A percentile compares a stretch with the other conserved stretches of the same genome.
Evolutionary conservation across 176 grass and related monocot species (phyloP).

Genomic region (Echinochloa phyllopogon): DNA sequence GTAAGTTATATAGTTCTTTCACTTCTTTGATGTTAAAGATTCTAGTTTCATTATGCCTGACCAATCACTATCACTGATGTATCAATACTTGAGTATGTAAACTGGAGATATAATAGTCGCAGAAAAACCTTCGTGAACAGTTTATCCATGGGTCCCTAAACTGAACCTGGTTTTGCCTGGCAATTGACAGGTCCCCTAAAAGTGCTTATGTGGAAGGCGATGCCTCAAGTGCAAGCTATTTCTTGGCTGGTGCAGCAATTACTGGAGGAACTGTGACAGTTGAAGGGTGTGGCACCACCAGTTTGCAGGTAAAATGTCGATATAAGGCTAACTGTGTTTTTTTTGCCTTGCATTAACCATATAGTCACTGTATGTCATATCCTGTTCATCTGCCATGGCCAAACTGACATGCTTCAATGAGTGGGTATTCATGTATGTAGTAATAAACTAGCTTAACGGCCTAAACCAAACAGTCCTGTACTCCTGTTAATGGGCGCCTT

Average conservation of each 20-base stretch:
- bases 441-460: background rate
- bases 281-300: conserved; percentile 89
- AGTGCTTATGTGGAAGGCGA: conserved; percentile 98
- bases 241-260: conserved; percentile 96
- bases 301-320: conserved; percentile 74
- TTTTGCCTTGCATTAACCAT: background rate
- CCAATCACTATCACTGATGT: background rate
- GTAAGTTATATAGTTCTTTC: conserved; percentile 44
- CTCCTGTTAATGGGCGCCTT: background rate
- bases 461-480: background rate
- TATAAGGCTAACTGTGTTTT: background rate
- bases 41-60: background rate
- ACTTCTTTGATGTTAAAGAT: background rate
- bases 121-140: background rate
- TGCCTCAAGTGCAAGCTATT: conserved; percentile 99
- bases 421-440: background rate
- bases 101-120: background rate
- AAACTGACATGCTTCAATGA: conserved; percentile 7
- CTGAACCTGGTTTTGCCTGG: background rate
- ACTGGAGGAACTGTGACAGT: conserved; percentile 97
- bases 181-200: conserved; percentile 69
- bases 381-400: background rate
- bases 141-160: conserved; percentile 16
- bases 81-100: background rate
- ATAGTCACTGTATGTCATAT: background rate